Base-by-base conservation (phyloP, 768 basidiomycete genomes). In the Tulasnella sp. region DNA sequence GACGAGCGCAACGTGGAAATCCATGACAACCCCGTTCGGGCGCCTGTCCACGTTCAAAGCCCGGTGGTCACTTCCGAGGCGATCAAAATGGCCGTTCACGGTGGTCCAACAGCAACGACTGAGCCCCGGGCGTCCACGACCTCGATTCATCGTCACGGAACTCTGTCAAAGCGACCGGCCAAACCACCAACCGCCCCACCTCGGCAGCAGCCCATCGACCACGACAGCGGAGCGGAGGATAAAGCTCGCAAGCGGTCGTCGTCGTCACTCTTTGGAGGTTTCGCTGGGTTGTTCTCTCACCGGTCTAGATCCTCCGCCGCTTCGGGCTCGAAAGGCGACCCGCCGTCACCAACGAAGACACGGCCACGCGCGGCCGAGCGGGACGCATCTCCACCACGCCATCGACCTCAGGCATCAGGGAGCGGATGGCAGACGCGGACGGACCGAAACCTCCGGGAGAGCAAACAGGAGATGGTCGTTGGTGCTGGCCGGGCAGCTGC, bases 1-100 rank as follows among this genome's bases (percentile, higher is more conserved):
- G 78, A 83, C 12, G 83, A 83, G 44, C 83, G 85, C n/a, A 80
- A 88, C 16, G 52, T 81, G 18, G 84, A 85, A 58, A 85, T 91
- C 6, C 87, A 89, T n/a, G 91, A 91, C 82, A 92, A 92, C 81
- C 88, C 89, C 19, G 36, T 91, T 89, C 79, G 83, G 81, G 80
- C 46, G n/a, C 48, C 40, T 68, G 38, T 27, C 8, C 62, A 39
- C 34, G 46, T 46, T 16, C 46, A 40, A 62, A 77, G 3, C 19
- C 48, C 58, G 40, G 56, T 44, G n/a, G 46, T 58, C 42, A 62
- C 34, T 39, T 4, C 56, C 21, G 76, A 46, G n/a, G 42, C 56
- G 14, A 52, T 16, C 48, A 58, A 76, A 48, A 38, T 24, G 73
- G 73, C 62, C 18, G 62, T 68, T 68, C 62, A 68, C 9, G 62